phyloP scores from a whole-genome alignment of 2,329 filamentous ascomycete species.

The Fusarium anthophilum region DNA sequence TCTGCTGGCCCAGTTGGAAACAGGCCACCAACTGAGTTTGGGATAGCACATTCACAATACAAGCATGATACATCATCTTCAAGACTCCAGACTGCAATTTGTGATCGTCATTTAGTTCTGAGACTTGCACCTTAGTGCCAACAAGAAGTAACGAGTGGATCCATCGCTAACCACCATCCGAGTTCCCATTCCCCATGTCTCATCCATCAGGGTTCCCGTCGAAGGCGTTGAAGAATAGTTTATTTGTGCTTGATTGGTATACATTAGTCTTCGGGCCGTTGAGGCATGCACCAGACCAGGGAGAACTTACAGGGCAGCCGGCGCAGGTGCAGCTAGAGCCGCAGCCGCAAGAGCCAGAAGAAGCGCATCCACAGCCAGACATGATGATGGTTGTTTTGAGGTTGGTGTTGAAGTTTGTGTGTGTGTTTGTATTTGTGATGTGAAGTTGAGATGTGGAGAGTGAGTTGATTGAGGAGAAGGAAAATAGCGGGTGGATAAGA shows the following conservation, averaged over 20 bases:
- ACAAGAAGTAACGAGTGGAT: constrained; percentile 37
- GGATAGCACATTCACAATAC: background rate
- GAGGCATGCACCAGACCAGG: constrained; percentile 18
- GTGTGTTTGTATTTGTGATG: background rate
- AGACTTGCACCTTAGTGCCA: background rate
- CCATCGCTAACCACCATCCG: constrained; percentile 19
- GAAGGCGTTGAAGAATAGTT: constrained; percentile 14
- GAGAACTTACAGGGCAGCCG: constrained; percentile 54
- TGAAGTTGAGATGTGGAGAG: constrained; percentile 2
- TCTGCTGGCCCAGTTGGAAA: too few species aligned
- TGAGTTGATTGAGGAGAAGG: constrained; percentile 15
- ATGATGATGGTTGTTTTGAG: constrained; percentile 46
- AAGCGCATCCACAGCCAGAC: constrained; percentile 54
- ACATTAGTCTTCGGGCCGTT: constrained; percentile 20
- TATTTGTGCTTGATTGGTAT: constrained; percentile 45
- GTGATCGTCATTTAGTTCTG: constrained; percentile 15
- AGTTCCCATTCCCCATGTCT: constrained; percentile 7
- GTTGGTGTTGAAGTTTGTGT: constrained; percentile 11
- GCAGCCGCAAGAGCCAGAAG: constrained; percentile 54
- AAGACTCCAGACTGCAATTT: constrained; percentile 1
- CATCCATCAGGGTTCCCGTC: constrained; percentile 42
- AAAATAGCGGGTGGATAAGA: constrained; percentile 13
- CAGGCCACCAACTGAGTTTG: background rate
- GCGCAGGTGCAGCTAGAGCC: constrained; percentile 54
- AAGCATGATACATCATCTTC: background rate